These are phyloP conservation scores for Ophidiomyces ophidiicola DNA, from an alignment of 2,329 filamentous ascomycete species.

Conservation along the genomic window DNA sequence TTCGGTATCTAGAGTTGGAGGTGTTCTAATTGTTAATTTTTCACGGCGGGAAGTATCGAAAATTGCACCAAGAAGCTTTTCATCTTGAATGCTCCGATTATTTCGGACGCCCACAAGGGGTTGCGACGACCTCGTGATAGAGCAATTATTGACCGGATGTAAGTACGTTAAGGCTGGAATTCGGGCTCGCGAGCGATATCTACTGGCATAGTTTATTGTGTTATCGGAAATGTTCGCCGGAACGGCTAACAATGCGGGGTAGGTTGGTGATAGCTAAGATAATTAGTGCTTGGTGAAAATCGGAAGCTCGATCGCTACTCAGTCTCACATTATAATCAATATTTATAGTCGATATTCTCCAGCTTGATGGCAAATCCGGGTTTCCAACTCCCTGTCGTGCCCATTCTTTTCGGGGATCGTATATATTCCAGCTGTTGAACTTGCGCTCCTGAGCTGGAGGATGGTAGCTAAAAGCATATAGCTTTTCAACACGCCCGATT, in stretches of 20 bases:
- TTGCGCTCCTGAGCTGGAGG: conserved; percentile 60
- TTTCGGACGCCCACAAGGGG: conserved; percentile 74
- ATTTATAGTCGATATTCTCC: conserved; percentile 87
- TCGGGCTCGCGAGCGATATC: conserved; percentile 75
- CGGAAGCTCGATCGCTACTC: too few species aligned
- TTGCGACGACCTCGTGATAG: conserved; percentile 88
- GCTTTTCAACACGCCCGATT: conserved; percentile 68
- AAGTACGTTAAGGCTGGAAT: conserved; percentile 87
- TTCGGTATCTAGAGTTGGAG: conserved; percentile 32
- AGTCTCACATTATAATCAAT: conserved; percentile 59
- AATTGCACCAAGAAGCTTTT: conserved; percentile 82
- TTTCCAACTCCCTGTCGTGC: conserved; percentile 74
- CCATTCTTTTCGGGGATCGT: conserved; percentile 77
- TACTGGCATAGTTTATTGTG: conserved; percentile 81
- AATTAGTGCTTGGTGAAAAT: too few species aligned
- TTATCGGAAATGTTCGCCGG: conserved; percentile 91
- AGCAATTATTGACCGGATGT: conserved; percentile 94
- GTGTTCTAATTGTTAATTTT: conserved; percentile 31
- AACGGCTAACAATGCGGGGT: conserved; percentile 73
- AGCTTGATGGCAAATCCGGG: conserved; percentile 65
- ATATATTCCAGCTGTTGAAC: conserved; percentile 70
- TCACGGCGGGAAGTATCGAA: conserved; percentile 59
- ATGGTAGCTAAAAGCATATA: conserved; percentile 81
- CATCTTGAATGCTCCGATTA: conserved; percentile 89
- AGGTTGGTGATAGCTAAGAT: conserved; percentile 69